Conservation (phyloP, 495 filamentous ascomycete genomes). For the Cenococcum geophilum region DNA sequence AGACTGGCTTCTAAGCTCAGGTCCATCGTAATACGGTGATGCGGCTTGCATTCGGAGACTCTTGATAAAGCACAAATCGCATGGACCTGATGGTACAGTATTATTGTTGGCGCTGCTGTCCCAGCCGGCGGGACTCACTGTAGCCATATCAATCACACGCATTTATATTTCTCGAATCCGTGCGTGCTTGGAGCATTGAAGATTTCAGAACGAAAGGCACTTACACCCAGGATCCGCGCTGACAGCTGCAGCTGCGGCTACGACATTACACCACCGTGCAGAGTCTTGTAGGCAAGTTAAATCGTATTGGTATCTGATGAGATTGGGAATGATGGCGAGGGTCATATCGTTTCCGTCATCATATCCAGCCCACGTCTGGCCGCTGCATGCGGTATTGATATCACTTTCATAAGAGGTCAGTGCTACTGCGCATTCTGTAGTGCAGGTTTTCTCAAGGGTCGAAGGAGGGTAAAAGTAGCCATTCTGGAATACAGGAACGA, state of each 20-base stretch:
- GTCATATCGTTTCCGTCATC: not conserved
- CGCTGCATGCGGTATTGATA: not conserved
- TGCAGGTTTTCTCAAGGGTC: not conserved
- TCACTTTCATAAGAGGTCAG: not conserved
- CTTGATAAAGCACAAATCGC: no score
- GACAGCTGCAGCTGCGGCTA: not conserved
- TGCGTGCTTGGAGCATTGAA: no score
- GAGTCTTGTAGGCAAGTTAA: not conserved
- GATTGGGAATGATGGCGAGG: not conserved
- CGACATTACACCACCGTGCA: not conserved
- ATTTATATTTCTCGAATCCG: no score
- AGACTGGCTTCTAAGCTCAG: no score
- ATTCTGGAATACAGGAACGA: not conserved
- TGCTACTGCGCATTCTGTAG: not conserved
- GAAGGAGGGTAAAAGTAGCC: not conserved
- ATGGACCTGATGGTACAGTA: no score
- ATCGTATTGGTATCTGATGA: not conserved
- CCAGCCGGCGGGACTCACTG: no score
- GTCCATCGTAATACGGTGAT: no score
- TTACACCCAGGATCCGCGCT: not conserved
- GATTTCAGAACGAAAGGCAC: constrained; percentile 34
- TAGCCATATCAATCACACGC: no score
- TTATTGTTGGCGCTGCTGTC: no score
- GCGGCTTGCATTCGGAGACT: no score
- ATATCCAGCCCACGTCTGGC: not conserved